Evolutionary conservation across 768 basidiomycete genomes (phyloP).

Genomic region (Calocera viscosa): DNA sequence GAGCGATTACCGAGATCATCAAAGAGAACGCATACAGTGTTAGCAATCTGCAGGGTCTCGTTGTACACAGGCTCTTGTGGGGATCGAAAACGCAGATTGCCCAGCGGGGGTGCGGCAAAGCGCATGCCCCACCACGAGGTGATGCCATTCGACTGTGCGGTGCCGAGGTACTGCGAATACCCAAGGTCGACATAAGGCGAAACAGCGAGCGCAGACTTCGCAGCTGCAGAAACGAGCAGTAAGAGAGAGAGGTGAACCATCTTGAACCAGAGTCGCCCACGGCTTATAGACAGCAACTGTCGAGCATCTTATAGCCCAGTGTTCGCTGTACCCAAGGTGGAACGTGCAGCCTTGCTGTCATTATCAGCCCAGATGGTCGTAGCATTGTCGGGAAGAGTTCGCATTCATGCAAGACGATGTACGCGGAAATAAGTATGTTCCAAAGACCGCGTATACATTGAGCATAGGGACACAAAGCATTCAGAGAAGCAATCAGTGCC

Average conservation of each 20-base stretch:
- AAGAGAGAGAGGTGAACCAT: too few relatives aligned
- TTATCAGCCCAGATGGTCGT: not conserved
- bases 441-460: not conserved
- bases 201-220: too few relatives aligned
- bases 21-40: too few relatives aligned
- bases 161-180: not conserved
- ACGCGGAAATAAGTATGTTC: not conserved
- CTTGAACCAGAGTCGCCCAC: too few relatives aligned
- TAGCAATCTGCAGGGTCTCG: slow-evolving; percentile 13
- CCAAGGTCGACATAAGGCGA: not conserved
- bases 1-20: too few relatives aligned
- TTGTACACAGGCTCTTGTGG: slow-evolving; percentile 23
- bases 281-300: not conserved
- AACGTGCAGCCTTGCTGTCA: not conserved
- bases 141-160: slow-evolving; percentile 14
- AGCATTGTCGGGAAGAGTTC: not conserved
- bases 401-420: not conserved
- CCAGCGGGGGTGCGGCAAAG: slow-evolving; percentile 43
- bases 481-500: too few relatives aligned
- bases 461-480: not conserved
- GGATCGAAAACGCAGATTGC: slow-evolving; percentile 34
- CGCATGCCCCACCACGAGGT: slow-evolving; percentile 42
- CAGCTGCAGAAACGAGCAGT: not conserved
- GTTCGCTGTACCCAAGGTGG: not conserved
- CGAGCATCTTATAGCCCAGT: not conserved